Base-by-base conservation (phyloP, 2,329 filamentous ascomycete species). In the Fusarium nanum region DNA sequence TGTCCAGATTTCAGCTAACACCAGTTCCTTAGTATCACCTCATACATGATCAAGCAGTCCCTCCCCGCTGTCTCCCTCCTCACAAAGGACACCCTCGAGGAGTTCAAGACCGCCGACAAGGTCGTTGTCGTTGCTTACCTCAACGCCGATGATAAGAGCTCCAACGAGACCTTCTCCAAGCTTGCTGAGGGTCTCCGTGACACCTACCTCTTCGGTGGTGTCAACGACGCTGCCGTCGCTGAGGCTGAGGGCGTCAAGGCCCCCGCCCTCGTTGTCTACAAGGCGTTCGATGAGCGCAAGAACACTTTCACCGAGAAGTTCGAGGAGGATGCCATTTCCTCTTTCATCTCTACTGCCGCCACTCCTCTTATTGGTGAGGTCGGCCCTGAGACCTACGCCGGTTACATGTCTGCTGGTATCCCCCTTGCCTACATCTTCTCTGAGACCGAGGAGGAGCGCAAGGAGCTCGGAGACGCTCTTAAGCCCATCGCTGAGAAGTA, bases 71-170 rank as follows among this genome's bases (percentile, higher is more conserved):
- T 99, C 71, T 98, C 96, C 8, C 78, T 88, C 71, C 87, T 99
- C 64, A 91, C 88, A 76, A 90, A 92, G 81, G 93, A 95, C 72
- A 93, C 91, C 64, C 85, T 98, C 58, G 93, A 94, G 79, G 94
- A 97, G 76, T 97, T 99, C 91, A 98, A 98, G 91, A 95, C 91
- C 65, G 90, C 94, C 80, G 96, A 99, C 85, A 97, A 98, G 87
- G 93, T 98, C 70, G 95, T 98, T 65, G 82, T 98, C 59, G 90
- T 99, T 70, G 95, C 91, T 74, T 99, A 94, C 88, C 88, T 98
- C 77, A 89, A 89, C 73, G 85, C 89, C 67, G 87, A 92, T 65
- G 92, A 93, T 82, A 97, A 97, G 88, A 83, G 89, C 72, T 93
- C 93, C 74, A 97, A 93, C 84, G 89, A 95, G 81, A 94, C 92